Evolutionary conservation across 352 stramenopile species (phyloP).

Genomic region (Phytophthora chlamydospora): DNA sequence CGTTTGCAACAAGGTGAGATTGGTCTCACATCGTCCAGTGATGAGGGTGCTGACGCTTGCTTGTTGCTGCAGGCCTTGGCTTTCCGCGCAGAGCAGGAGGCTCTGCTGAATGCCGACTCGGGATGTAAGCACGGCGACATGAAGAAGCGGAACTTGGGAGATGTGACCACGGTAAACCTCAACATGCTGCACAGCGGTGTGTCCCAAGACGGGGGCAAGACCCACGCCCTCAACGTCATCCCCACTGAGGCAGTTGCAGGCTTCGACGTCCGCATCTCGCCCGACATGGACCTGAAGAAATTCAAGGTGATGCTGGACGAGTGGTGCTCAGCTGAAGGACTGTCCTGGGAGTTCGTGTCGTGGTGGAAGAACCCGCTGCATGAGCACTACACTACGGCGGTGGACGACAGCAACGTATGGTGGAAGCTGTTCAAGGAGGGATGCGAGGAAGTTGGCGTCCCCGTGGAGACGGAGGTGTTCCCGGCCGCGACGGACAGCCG

Average conservation of each 20-base stretch:
- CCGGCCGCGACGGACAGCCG: conserved; percentile 94
- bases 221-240: conserved; percentile 94
- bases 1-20: conserved; percentile 71
- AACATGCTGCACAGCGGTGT: conserved; percentile 94
- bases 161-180: conserved; percentile 96
- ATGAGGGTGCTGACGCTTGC: not conserved
- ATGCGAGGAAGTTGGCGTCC: conserved; percentile 59
- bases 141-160: conserved; percentile 91
- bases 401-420: conserved; percentile 60
- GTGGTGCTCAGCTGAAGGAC: conserved; percentile 88
- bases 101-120: conserved; percentile 65
- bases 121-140: conserved; percentile 94
- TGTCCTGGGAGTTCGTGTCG: conserved; percentile 83
- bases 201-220: conserved; percentile 71
- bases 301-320: conserved; percentile 89
- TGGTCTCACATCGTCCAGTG: not conserved
- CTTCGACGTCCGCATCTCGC: conserved; percentile 95
- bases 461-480: conserved; percentile 93
- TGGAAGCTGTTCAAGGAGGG: conserved; percentile 61
- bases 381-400: conserved; percentile 70
- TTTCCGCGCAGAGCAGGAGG: conserved; percentile 91
- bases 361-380: conserved; percentile 48
- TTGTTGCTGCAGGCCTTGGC: conserved; percentile 58
- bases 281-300: conserved; percentile 81
- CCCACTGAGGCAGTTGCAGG: conserved; percentile 90